phyloP scores from a whole-genome alignment of 2,329 filamentous ascomycete species.

The Microdochium paspali region DNA sequence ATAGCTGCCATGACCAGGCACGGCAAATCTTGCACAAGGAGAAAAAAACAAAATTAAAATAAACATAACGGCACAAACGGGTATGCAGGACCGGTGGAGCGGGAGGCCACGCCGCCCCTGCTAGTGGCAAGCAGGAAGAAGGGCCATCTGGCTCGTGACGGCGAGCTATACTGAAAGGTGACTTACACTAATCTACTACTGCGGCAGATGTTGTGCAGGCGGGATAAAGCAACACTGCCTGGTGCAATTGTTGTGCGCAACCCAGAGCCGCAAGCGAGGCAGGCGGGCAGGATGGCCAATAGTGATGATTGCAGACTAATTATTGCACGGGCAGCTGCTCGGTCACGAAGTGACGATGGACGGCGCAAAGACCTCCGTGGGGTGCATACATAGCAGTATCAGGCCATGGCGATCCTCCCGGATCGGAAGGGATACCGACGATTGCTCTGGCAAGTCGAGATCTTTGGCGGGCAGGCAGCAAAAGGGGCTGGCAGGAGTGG shows the following conservation, averaged over 20 bases:
- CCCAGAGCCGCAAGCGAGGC: too few relatives aligned
- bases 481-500: neutral
- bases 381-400: too few relatives aligned
- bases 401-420: neutral
- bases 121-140: too few relatives aligned
- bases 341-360: neutral
- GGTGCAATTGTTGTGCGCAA: too few relatives aligned
- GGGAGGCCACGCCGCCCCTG: neutral
- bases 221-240: too few relatives aligned
- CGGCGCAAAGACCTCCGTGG: neutral
- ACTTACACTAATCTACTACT: too few relatives aligned
- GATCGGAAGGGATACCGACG: neutral
- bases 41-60: neutral
- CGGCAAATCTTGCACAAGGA: neutral
- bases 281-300: too few relatives aligned
- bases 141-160: too few relatives aligned
- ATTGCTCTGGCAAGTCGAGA: neutral
- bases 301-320: too few relatives aligned
- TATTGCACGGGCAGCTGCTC: neutral
- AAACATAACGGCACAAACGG: neutral
- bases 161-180: too few relatives aligned
- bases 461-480: neutral
- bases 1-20: neutral
- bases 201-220: neutral
- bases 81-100: neutral